Evolutionary conservation across 2,329 filamentous ascomycete species (phyloP), one percentile per base, ranked within the genome.

Genomic region (Nigrospora oryzae): DNA sequence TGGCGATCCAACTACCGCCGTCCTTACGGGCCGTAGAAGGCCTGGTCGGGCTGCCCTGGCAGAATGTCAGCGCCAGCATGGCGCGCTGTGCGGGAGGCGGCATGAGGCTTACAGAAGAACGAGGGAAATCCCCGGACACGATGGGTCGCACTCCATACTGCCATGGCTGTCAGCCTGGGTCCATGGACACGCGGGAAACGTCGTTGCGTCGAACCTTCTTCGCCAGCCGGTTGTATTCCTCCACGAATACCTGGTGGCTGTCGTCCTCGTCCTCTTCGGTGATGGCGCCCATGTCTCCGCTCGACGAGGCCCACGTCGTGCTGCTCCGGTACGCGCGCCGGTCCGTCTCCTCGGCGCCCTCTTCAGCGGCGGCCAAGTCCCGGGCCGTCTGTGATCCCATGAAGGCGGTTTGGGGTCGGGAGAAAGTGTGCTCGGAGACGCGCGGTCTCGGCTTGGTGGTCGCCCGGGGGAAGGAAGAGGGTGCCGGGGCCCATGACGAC

Each of bases 151-250:
- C 64, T 14, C 75, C 75, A 59, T 81, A 68, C 79, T 83, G 40
- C 36, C 19, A 28, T n/a, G n/a, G 38, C 17, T 30, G 45, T 53
- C 17, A 53, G 46, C 23, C 23, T 28, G 23, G n/a, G 23, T 28
- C 23, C 23, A 28, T 7, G 23, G 23, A 7, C 23, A 28, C 5
- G 23, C 23, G 23, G 23, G 23, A 7, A 2, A 6, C 2, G 5
- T 28, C 23, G 2, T 28, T 28, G 23, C 6, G 14, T 1, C 33
- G 44, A 51, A 81, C 79, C 70, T 77, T 77, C 45, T 67, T 70
- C 3, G 81, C 80, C 5, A 83, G 58, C 5, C 69, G 65, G 56
- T 84, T 84, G 58, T 82, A 84, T 51, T 81, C 75, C 8, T 70
- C 54, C 6, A 82, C 58, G 55, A 77, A 78, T 3, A 61, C 54